Conservation (phyloP, 2,329 filamentous ascomycete genomes). For the Diaporthe sp. region DNA sequence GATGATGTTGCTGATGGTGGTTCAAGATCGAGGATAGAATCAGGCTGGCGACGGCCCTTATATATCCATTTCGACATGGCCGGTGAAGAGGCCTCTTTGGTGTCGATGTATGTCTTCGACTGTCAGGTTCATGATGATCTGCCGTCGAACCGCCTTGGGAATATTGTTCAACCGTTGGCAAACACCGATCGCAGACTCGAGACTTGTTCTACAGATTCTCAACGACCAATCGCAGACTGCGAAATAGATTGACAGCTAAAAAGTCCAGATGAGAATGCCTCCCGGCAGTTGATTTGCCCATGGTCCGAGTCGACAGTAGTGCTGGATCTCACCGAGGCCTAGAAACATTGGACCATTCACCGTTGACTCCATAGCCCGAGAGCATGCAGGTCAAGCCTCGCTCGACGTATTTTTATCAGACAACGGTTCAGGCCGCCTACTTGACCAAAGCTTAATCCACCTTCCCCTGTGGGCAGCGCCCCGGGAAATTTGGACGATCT, state of each 20-base stretch:
- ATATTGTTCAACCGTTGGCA: background rate
- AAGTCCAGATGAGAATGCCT: background rate
- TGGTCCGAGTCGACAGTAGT: background rate
- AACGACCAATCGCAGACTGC: slow-evolving; percentile 5
- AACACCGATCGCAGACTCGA: background rate
- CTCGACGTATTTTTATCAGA: background rate
- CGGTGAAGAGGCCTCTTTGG: background rate
- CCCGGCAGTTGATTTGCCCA: background rate
- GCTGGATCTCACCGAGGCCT: background rate
- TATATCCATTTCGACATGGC: background rate
- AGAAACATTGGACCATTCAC: background rate
- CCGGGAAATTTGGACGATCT: slow-evolving; percentile 1
- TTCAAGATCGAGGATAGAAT: background rate
- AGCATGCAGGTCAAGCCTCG: background rate
- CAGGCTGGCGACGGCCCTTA: background rate
- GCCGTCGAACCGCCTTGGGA: background rate
- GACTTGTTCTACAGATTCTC: background rate
- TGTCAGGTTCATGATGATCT: background rate
- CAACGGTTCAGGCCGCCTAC: background rate
- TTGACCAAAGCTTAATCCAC: background rate
- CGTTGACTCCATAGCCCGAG: background rate
- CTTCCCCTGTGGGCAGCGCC: background rate
- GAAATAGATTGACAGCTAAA: background rate
- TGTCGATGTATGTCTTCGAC: background rate
- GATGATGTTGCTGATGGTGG: background rate